Percentiles rank a stretch among this genome's conserved stretches.
Evolutionary conservation across 768 basidiomycete species (phyloP).

Genomic region (Pleurotus citrinopileatus): DNA sequence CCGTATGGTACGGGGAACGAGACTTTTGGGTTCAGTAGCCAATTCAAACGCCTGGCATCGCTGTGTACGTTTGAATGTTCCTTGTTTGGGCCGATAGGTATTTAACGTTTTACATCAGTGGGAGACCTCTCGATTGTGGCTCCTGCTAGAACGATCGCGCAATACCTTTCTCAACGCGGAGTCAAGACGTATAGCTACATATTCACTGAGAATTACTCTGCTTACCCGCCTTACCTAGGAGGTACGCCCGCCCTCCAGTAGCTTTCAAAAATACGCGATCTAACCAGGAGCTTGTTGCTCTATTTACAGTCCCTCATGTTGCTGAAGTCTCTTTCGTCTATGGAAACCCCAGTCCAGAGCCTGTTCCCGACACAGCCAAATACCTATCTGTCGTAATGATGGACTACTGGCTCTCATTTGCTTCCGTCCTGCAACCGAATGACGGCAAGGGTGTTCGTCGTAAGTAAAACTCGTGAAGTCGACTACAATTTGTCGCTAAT

Average conservation of each 20-base stretch:
- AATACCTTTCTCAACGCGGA: neutral
- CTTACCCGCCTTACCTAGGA: neutral
- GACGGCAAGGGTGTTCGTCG: slow-evolving; percentile 35
- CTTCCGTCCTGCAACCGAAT: slow-evolving; percentile 40
- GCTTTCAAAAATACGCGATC: neutral
- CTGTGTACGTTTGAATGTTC: slow-evolving; percentile 12
- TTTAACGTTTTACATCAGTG: neutral
- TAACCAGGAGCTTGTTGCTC: neutral
- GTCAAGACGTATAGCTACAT: neutral
- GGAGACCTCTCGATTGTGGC: neutral
- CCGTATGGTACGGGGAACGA: slow-evolving; percentile 44
- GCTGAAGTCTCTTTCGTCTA: slow-evolving; percentile 29
- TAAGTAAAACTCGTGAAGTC: too few relatives aligned
- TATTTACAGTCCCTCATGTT: slow-evolving; percentile 23
- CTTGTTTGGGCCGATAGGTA: neutral
- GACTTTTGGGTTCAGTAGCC: slow-evolving; percentile 36
- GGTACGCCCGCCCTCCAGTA: neutral
- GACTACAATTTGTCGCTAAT: too few relatives aligned
- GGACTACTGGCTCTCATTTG: slow-evolving; percentile 48
- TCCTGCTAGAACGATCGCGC: neutral
- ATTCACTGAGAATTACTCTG: neutral
- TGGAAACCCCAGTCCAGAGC: neutral
- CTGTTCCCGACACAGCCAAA: slow-evolving; percentile 14
- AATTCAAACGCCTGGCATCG: slow-evolving; percentile 28
- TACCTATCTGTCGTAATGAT: slow-evolving; percentile 32